Conservation (phyloP, 2,329 filamentous ascomycete genomes). For the Sarocladium strictum region DNA sequence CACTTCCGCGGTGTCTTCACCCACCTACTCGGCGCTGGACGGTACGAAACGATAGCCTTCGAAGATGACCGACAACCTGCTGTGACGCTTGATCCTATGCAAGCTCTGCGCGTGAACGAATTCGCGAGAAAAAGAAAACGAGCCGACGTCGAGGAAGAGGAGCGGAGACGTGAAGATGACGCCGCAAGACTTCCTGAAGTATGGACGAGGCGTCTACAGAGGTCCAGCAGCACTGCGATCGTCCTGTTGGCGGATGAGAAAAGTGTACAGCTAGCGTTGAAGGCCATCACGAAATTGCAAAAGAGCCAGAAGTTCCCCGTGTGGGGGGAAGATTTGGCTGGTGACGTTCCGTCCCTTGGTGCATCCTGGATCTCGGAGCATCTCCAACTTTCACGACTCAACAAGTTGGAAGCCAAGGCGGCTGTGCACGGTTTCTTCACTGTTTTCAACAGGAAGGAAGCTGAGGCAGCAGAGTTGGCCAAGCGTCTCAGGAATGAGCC, state of each 20-base stretch:
- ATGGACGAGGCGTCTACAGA: slow-evolving; percentile 66
- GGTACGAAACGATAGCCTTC: slow-evolving; percentile 74
- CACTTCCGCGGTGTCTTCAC: slow-evolving; percentile 74
- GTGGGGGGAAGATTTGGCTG: slow-evolving; percentile 62
- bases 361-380: slow-evolving; percentile 56
- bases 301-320: slow-evolving; percentile 55
- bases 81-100: slow-evolving; percentile 39
- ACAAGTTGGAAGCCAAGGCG: slow-evolving; percentile 58
- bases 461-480: slow-evolving; percentile 54
- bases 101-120: slow-evolving; percentile 34
- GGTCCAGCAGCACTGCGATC: slow-evolving; percentile 72
- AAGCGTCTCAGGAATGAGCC: slow-evolving; percentile 68
- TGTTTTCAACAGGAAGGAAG: slow-evolving; percentile 68
- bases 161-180: slow-evolving; percentile 51
- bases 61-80: slow-evolving; percentile 49
- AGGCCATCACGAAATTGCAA: slow-evolving; percentile 59
- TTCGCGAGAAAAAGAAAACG: slow-evolving; percentile 35
- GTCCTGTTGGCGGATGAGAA: slow-evolving; percentile 78
- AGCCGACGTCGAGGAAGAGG: slow-evolving; percentile 48
- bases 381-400: slow-evolving; percentile 65
- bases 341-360: slow-evolving; percentile 53
- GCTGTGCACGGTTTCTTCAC: slow-evolving; percentile 82
- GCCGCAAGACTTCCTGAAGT: slow-evolving; percentile 58
- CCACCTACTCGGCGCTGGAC: slow-evolving; percentile 66
- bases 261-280: slow-evolving; percentile 70